A percentile compares a stretch with the other conserved stretches of the same genome.
Evolutionary conservation across 78 protist genomes (phyloP).

Genomic region (Bigelowiella natans): DNA sequence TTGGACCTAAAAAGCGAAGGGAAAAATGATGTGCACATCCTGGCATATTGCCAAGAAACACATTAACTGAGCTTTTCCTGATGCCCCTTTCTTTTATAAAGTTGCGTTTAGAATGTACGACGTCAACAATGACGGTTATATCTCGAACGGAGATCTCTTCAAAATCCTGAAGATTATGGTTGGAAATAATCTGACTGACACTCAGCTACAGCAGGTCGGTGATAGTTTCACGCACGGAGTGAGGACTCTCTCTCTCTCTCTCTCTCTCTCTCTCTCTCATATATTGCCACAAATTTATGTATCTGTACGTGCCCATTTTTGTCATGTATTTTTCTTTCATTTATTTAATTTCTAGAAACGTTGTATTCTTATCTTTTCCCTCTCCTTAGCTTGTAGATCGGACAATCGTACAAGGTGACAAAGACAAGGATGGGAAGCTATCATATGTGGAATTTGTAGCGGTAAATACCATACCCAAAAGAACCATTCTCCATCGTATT

Average conservation of each 20-base stretch:
- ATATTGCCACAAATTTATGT: not conserved
- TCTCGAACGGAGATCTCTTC: conserved; percentile 33
- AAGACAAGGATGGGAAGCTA: conserved; percentile 23
- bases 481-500: not conserved
- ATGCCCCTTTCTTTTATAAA: not conserved
- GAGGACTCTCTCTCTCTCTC: not conserved
- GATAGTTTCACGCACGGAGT: not conserved
- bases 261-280: not conserved
- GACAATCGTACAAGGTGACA: conserved; percentile 33
- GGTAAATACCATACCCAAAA: not conserved
- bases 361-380: no score
- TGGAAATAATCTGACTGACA: conserved; percentile 21
- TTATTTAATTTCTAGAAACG: no score
- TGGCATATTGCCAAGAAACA: not conserved
- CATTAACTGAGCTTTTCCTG: not conserved
- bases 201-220: conserved; percentile 31
- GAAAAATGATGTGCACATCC: not conserved
- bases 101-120: conserved; percentile 41
- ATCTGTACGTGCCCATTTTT: not conserved
- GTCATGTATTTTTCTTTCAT: not conserved
- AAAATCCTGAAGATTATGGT: conserved; percentile 34
- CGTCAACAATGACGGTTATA: conserved; percentile 35
- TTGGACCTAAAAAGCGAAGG: not conserved
- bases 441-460: conserved; percentile 30
- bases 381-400: conserved; percentile 9